Conservation (phyloP, 2,329 filamentous ascomycete genomes). For the Trichoderma aggressivum region DNA sequence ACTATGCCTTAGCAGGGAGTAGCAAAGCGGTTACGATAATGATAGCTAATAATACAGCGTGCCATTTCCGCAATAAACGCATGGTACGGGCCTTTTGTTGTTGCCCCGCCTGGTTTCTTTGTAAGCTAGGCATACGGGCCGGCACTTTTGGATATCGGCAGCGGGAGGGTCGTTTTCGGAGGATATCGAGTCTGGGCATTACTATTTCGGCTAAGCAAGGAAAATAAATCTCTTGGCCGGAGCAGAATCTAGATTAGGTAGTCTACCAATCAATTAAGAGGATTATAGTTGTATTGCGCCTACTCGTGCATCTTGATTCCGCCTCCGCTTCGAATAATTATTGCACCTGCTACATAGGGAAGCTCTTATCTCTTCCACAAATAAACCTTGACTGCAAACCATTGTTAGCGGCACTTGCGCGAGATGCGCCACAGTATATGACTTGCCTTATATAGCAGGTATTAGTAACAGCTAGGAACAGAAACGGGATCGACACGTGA, state of each 20-base stretch:
- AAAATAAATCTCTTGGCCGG: background rate
- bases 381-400: background rate
- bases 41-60: background rate
- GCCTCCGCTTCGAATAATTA: background rate
- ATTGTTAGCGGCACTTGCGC: background rate
- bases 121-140: background rate
- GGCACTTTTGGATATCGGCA: background rate
- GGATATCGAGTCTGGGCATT: background rate
- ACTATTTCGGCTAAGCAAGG: background rate
- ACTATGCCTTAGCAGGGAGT: background rate
- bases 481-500: background rate
- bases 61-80: background rate
- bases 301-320: background rate
- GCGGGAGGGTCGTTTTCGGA: background rate
- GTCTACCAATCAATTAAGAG: background rate
- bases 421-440: background rate
- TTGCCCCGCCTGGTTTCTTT: background rate
- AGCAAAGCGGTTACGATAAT: background rate
- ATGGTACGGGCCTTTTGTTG: background rate
- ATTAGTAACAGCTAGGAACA: background rate
- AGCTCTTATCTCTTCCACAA: background rate
- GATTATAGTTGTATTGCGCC: background rate
- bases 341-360: background rate
- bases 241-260: background rate
- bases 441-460: background rate